Percentiles rank a stretch among this genome's conserved stretches.
Evolutionary conservation across 495 filamentous ascomycete species (phyloP).

Genomic region (Copromyces sp.): DNA sequence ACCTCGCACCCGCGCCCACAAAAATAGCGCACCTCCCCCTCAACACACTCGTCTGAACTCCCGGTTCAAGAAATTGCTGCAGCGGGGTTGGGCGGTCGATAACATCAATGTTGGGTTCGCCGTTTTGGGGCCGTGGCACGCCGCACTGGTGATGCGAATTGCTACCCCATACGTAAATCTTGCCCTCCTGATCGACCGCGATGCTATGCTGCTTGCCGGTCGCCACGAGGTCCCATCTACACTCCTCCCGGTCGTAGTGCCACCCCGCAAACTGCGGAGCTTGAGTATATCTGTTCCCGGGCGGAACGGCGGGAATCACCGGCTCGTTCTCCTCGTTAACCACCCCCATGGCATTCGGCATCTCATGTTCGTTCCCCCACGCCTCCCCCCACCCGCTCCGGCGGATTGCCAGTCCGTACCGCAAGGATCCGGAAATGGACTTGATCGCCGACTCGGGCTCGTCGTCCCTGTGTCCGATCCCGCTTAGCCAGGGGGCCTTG

Average conservation of each 20-base stretch:
- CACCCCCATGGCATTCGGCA: neutral
- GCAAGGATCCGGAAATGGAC: neutral
- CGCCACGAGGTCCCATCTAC: slow-evolving; percentile 24
- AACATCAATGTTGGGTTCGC: slow-evolving; percentile 45
- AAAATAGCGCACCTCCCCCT: slow-evolving; percentile 7
- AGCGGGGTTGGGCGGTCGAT: slow-evolving; percentile 48
- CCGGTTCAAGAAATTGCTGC: slow-evolving; percentile 32
- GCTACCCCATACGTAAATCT: slow-evolving; percentile 60
- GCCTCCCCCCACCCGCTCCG: neutral
- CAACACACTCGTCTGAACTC: neutral
- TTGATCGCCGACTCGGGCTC: slow-evolving; percentile 32
- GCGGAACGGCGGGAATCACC: neutral
- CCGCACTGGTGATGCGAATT: slow-evolving; percentile 57
- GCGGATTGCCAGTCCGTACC: neutral
- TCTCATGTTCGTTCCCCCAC: neutral
- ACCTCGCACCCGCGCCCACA: slow-evolving; percentile 56
- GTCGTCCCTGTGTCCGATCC: slow-evolving; percentile 50
- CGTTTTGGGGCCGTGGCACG: slow-evolving; percentile 37
- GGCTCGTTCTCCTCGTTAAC: neutral
- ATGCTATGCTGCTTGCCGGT: slow-evolving; percentile 48
- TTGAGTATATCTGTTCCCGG: neutral
- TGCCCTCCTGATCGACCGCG: slow-evolving; percentile 42
- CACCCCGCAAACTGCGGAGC: neutral
- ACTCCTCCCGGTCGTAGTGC: neutral
- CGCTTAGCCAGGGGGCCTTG: slow-evolving; percentile 53